These are phyloP conservation scores for Aspergillus awamori DNA, from an alignment of 2,329 filamentous ascomycete genomes.

Conservation along the genomic window DNA sequence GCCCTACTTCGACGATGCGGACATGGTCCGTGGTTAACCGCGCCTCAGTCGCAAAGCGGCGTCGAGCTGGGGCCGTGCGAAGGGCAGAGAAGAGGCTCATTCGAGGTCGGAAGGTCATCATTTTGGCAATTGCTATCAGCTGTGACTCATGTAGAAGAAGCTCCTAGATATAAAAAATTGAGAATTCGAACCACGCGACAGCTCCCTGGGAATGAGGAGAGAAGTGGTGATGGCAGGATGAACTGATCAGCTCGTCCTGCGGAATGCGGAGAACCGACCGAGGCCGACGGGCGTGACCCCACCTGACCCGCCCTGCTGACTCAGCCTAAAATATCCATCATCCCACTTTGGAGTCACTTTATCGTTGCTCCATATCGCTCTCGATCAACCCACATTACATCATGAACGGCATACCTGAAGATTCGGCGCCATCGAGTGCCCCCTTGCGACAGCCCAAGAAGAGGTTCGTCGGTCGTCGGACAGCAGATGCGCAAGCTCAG, in stretches of 20 bases:
- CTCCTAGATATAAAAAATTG: neutral
- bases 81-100: constrained; percentile 35
- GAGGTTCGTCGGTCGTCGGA: constrained; percentile 83
- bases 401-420: constrained; percentile 15
- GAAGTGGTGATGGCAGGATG: constrained; percentile 7
- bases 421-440: constrained; percentile 3
- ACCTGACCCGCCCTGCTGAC: constrained; percentile 24
- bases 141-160: neutral
- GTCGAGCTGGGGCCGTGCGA: constrained; percentile 25
- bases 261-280: constrained; percentile 35
- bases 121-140: constrained; percentile 12
- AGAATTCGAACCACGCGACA: neutral
- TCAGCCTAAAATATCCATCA: constrained; percentile 14
- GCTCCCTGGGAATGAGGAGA: neutral
- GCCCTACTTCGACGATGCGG: constrained; percentile 57
- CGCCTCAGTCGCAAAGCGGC: constrained; percentile 44
- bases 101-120: constrained; percentile 32
- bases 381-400: neutral
- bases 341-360: neutral
- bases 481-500: constrained; percentile 61
- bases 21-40: constrained; percentile 52
- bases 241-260: constrained; percentile 10
- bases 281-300: constrained; percentile 16
- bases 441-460: constrained; percentile 75
- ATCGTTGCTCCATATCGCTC: neutral